These are phyloP conservation scores for Lathyrus oleraceus DNA, from an alignment of 306 rosid species.

Conservation along the genomic window DNA sequence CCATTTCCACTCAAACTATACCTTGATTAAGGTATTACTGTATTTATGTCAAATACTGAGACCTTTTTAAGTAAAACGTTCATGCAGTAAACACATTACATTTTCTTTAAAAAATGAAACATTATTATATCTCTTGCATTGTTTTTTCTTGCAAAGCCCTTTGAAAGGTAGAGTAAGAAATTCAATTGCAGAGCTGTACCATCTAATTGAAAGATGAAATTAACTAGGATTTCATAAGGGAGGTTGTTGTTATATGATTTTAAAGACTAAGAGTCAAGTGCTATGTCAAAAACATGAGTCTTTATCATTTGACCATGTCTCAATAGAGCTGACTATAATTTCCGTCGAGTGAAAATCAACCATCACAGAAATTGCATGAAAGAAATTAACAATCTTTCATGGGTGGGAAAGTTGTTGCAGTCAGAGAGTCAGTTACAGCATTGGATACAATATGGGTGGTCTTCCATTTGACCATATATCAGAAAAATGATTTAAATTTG, in stretches of 20 bases:
- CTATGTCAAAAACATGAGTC: slow-evolving; percentile 25
- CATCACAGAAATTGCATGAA: slow-evolving; percentile 4
- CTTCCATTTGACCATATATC: slow-evolving; percentile 8
- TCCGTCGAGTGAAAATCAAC: slow-evolving; percentile 7
- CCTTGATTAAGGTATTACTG: not conserved
- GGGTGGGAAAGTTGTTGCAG: slow-evolving; percentile 2
- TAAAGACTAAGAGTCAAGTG: slow-evolving; percentile 30
- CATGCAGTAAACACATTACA: too few species aligned
- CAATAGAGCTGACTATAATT: slow-evolving; percentile 17
- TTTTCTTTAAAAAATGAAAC: not conserved
- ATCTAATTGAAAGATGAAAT: slow-evolving; percentile 9
- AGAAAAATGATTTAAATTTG: slow-evolving; percentile 4
- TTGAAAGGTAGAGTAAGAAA: slow-evolving; percentile 24
- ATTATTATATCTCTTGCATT: slow-evolving; percentile 10
- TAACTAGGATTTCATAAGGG: slow-evolving; percentile 26
- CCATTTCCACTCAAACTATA: slow-evolving; percentile 15
- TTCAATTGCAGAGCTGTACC: slow-evolving; percentile 12
- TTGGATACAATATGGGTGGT: slow-evolving; percentile 16
- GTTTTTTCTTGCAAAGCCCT: slow-evolving; percentile 17
- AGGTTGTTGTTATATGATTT: slow-evolving; percentile 42
- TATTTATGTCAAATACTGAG: slow-evolving; percentile 4
- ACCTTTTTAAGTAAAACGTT: not conserved
- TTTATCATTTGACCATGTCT: slow-evolving; percentile 15
- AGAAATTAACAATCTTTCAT: slow-evolving; percentile 8
- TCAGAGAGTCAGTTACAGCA: slow-evolving; percentile 10